Evolutionary conservation across 192 early-diverging fungal species (phyloP).

Genomic region (Coemansia sp.): DNA sequence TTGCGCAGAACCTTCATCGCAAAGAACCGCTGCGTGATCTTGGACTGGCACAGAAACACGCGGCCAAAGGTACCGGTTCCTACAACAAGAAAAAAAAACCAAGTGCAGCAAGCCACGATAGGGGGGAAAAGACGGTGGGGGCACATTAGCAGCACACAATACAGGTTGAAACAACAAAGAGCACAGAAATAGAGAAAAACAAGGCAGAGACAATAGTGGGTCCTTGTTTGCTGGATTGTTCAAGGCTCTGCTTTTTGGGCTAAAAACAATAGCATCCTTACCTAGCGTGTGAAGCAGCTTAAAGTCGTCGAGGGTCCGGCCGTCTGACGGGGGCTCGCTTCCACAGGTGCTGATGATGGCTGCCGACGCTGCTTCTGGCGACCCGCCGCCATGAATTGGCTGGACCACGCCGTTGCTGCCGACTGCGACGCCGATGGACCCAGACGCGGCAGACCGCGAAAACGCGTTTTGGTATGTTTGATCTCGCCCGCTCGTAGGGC

Average conservation of each 20-base stretch:
- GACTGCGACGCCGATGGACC: not conserved
- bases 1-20: constrained; percentile 89
- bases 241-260: not conserved
- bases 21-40: constrained; percentile 67
- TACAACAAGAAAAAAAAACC: constrained; percentile 31
- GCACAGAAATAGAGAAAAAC: not conserved
- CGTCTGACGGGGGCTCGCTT: constrained; percentile 24
- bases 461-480: not conserved
- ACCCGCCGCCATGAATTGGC: constrained; percentile 4
- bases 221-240: not conserved
- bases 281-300: constrained; percentile 55
- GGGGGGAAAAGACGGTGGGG: not conserved
- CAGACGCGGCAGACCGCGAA: not conserved
- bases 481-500: constrained; percentile 5
- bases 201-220: constrained; percentile 8
- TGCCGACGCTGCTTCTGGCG: not conserved
- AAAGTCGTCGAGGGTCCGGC: constrained; percentile 49
- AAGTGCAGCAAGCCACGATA: constrained; percentile 6
- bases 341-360: constrained; percentile 12
- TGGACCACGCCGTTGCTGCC: constrained; percentile 6
- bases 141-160: no score
- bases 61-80: constrained; percentile 97
- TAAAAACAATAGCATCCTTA: constrained; percentile 16
- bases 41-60: constrained; percentile 86
- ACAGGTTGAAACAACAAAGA: no score